Conservation (phyloP, 163 green algal species). For the Prototheca wickerhamii region DNA sequence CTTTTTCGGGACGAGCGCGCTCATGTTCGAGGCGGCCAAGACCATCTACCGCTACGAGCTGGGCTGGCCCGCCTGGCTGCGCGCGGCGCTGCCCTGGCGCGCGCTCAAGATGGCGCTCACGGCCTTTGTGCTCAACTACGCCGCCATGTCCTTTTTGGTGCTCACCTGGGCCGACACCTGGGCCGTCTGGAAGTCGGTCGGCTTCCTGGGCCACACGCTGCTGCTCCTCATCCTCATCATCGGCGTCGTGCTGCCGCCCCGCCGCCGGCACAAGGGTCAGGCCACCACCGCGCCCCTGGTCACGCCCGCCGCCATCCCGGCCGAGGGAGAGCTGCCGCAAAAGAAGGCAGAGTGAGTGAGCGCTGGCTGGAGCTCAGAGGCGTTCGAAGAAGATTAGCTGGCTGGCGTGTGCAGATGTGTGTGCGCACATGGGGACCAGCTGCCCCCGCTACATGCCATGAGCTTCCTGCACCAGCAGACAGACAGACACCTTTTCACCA, state of each 20-base stretch:
- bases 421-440: too few species aligned
- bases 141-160: constrained; percentile 37
- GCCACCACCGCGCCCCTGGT: too few species aligned
- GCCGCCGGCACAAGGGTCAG: constrained; percentile 1
- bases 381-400: too few species aligned
- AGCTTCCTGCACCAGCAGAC: too few species aligned
- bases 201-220: constrained; percentile 35
- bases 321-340: too few species aligned
- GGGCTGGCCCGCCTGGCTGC: constrained; percentile 10
- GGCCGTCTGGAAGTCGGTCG: constrained; percentile 32
- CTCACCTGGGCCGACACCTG: constrained; percentile 26
- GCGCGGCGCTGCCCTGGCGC: constrained; percentile 17
- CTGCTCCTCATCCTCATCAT: constrained; percentile 56
- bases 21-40: constrained; percentile 40
- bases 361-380: too few species aligned
- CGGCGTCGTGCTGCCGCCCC: constrained; percentile 15
- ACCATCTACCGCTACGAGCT: constrained; percentile 30
- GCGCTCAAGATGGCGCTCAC: constrained; percentile 34
- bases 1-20: constrained; percentile 49
- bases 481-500: too few species aligned
- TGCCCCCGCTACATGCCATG: too few species aligned
- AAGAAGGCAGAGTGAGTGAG: too few species aligned
- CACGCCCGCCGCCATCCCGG: too few species aligned
- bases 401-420: too few species aligned
- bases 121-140: constrained; percentile 40